Evolutionary conservation across 164 flowering plant genomes (phyloP), one percentile per base, ranked within the genome.

Genomic region (Magnolia changhungtana): DNA sequence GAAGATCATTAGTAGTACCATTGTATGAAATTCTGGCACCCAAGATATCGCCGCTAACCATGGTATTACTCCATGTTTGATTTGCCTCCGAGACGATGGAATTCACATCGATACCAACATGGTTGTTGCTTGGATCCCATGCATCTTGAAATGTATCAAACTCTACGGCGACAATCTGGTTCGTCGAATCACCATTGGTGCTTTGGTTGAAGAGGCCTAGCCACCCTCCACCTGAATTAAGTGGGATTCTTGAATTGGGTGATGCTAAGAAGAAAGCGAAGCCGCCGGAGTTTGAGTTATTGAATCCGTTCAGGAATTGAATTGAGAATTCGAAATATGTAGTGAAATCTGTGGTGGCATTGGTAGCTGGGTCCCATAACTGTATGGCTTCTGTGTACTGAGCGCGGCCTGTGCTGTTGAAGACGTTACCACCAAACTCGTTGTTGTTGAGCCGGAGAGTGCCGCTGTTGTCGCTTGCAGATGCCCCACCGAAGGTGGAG

Each of bases 241-340:
- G 4, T 0, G 81, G 84, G 0, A 85, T n/a, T 1, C 20, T 14
- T 8, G 81, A 79, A 7, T 50, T 73, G 1, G 6, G 16, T 0
- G 88, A 85, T 5, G 91, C 88, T 1, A 91, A 75, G 75, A 88
- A 91, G 77, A 89, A 91, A 18, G 86, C 81, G 0, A 90, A 52
- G 14, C 93, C 93, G 72, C 86, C 90, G 2, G 84, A 88, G 23
- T 49, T 76, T 1, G 84, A 88, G 29, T 49, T 76, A 1, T 1
- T 0, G 7, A 71, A 1, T 1, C 6, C 8, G 18, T 24, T 21
- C 0, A 29, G 58, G 1, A 83, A 78, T 21, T 77, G 69, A 8
- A 81, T 83, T 63, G 67, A 72, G 70, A 83, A 83, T 3, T 66
- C 70, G 64, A 81, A 83, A 69, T 83, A 80, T 27, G 85, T 79